Evolutionary conservation across 2,329 filamentous ascomycete species (phyloP).

Genomic region (Fonsecaea pedrosoi): DNA sequence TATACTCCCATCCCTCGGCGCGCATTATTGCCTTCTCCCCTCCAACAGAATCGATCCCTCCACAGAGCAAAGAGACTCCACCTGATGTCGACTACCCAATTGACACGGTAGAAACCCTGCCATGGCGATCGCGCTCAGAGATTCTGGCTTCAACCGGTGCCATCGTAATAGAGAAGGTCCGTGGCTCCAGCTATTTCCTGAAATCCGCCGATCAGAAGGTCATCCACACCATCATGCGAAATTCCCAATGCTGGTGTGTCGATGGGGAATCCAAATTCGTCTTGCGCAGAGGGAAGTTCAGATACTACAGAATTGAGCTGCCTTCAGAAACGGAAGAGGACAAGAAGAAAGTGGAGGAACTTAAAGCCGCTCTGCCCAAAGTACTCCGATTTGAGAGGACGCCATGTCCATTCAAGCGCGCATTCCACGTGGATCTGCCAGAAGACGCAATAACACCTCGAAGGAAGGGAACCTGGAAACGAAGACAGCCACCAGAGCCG

Average conservation of each 20-base stretch:
- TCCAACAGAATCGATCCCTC: constrained; percentile 42
- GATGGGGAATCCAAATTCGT: constrained; percentile 84
- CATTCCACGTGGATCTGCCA: constrained; percentile 76
- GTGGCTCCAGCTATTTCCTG: constrained; percentile 84
- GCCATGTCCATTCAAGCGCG: constrained; percentile 80
- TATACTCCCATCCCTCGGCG: constrained; percentile 75
- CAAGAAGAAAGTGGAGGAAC: constrained; percentile 65
- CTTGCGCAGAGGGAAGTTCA: constrained; percentile 80
- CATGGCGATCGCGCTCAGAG: constrained; percentile 78
- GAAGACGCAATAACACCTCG: constrained; percentile 69
- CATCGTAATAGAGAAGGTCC: constrained; percentile 83
- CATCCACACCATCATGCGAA: constrained; percentile 83
- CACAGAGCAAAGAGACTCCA: constrained; percentile 48
- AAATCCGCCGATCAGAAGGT: constrained; percentile 74
- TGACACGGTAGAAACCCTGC: constrained; percentile 67
- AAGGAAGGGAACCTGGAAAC: constrained; percentile 73
- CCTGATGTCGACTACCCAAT: constrained; percentile 57
- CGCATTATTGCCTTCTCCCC: constrained; percentile 72
- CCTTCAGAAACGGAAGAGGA: constrained; percentile 71
- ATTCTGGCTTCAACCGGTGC: constrained; percentile 81
- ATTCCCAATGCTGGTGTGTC: constrained; percentile 93
- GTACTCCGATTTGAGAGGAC: constrained; percentile 88
- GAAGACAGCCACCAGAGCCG: constrained; percentile 61
- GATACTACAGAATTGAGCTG: constrained; percentile 90
- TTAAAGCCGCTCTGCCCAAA: constrained; percentile 73